phyloP scores from a whole-genome alignment of 163 green algal species.

The Volvox carteri region DNA sequence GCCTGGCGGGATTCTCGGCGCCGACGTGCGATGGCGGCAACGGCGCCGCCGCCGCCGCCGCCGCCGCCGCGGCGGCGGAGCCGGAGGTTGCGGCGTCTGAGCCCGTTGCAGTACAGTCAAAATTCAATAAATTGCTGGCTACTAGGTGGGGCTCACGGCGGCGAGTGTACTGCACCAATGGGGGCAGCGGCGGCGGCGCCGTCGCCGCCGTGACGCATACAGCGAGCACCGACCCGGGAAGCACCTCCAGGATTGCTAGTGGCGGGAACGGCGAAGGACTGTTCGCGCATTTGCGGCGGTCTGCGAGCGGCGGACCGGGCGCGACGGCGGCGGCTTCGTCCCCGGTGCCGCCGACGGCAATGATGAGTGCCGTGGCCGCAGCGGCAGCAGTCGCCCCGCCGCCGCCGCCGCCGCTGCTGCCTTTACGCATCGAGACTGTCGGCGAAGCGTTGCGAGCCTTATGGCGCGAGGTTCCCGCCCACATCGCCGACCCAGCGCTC shows the following conservation, averaged over 20 bases:
- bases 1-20: too few relatives aligned
- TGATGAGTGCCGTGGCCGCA: neutral
- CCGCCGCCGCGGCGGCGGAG: too few relatives aligned
- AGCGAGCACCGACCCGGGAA: neutral
- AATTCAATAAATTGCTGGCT: too few relatives aligned
- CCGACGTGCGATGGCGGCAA: neutral
- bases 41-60: too few relatives aligned
- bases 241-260: neutral
- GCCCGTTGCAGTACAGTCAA: too few relatives aligned
- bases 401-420: neutral
- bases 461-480: constrained; percentile 37
- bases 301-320: neutral
- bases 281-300: neutral
- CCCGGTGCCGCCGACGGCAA: too few relatives aligned
- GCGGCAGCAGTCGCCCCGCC: neutral
- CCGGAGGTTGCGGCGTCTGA: too few relatives aligned
- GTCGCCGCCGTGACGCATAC: neutral
- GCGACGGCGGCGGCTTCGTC: neutral
- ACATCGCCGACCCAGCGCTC: neutral
- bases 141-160: neutral
- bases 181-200: neutral
- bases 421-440: neutral
- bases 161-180: constrained; percentile 7
- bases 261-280: neutral
- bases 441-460: constrained; percentile 16